Evolutionary conservation across 371 early-diverging fungal genomes (phyloP).

Genomic region (Rhizomucor pusillus): DNA sequence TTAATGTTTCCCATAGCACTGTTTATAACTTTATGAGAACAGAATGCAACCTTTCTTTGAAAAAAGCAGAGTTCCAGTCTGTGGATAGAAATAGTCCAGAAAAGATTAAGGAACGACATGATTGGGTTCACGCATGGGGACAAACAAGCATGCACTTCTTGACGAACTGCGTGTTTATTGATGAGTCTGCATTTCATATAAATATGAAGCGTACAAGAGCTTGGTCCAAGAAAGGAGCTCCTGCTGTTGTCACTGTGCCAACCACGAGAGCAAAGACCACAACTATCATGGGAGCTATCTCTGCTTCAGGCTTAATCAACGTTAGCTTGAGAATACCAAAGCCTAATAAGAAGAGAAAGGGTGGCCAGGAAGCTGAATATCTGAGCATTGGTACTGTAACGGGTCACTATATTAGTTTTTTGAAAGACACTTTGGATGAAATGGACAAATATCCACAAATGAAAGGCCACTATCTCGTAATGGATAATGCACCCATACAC

Average conservation of each 20-base stretch:
- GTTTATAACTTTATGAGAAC: slow-evolving; percentile 14
- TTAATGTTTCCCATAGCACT: slow-evolving; percentile 8
- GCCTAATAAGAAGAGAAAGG: slow-evolving; percentile 9
- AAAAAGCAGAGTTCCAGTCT: slow-evolving; percentile 8
- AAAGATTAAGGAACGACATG: slow-evolving; percentile 16
- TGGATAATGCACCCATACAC: slow-evolving; percentile 16
- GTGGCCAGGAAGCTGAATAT: slow-evolving; percentile 1
- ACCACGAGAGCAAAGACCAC: slow-evolving; percentile 10
- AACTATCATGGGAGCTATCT: slow-evolving; percentile 16
- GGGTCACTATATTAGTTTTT: slow-evolving; percentile 11
- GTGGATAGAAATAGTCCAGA: slow-evolving; percentile 18
- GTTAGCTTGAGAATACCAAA: slow-evolving; percentile 9
- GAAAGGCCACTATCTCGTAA: slow-evolving; percentile 16
- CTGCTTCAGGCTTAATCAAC: slow-evolving; percentile 15
- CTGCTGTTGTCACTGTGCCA: slow-evolving; percentile 15
- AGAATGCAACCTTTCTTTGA: slow-evolving; percentile 16
- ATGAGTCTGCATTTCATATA: slow-evolving; percentile 17
- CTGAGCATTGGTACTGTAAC: slow-evolving; percentile 9
- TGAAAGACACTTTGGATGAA: slow-evolving; percentile 14
- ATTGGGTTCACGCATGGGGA: slow-evolving; percentile 16
- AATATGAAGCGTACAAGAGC: slow-evolving; percentile 16
- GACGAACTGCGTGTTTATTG: slow-evolving; percentile 13
- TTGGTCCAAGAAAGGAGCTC: slow-evolving; percentile 17
- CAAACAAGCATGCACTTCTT: slow-evolving; percentile 13
- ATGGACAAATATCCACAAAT: slow-evolving; percentile 16